Conservation (phyloP, 2,329 filamentous ascomycete species). For the Orbilia ellipsospora region DNA sequence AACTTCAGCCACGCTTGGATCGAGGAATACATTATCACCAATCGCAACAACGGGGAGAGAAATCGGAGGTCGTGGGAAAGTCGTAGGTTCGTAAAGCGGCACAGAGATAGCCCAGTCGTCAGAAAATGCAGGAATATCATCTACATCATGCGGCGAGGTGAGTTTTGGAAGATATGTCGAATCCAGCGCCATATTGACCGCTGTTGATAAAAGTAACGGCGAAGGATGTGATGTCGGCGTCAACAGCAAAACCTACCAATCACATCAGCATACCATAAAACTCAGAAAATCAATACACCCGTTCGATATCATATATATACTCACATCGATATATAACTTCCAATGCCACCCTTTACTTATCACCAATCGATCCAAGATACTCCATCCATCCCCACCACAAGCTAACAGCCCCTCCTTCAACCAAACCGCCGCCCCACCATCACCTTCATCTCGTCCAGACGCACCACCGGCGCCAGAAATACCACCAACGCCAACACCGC, state of each 20-base stretch:
- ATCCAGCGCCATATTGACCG: slow-evolving; percentile 91
- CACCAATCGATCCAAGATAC: slow-evolving; percentile 74
- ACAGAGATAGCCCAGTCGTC: slow-evolving; percentile 93
- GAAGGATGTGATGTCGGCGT: slow-evolving; percentile 89
- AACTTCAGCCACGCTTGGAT: slow-evolving; percentile 89
- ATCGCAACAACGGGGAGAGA: slow-evolving; percentile 90
- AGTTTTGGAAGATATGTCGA: slow-evolving; percentile 84
- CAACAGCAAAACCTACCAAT: slow-evolving; percentile 81
- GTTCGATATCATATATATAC: slow-evolving; percentile 60
- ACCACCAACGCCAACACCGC: slow-evolving; percentile 45
- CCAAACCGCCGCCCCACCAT: slow-evolving; percentile 52
- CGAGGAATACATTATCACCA: slow-evolving; percentile 89
- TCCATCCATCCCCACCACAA: slow-evolving; percentile 25
- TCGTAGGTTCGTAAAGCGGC: slow-evolving; percentile 72
- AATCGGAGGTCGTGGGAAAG: slow-evolving; percentile 75
- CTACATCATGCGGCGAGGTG: slow-evolving; percentile 90
- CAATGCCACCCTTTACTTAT: slow-evolving; percentile 96
- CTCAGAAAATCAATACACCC: slow-evolving; percentile 34
- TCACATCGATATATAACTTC: slow-evolving; percentile 92
- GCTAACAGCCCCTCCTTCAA: slow-evolving; percentile 53
- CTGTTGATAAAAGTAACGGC: slow-evolving; percentile 90
- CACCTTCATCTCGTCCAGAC: slow-evolving; percentile 46
- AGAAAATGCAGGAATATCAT: slow-evolving; percentile 83
- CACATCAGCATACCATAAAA: slow-evolving; percentile 10
- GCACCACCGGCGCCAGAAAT: slow-evolving; percentile 57